These are phyloP conservation scores for Achlya hypogyna DNA, from an alignment of 352 stramenopile species.

Conservation along the genomic window DNA sequence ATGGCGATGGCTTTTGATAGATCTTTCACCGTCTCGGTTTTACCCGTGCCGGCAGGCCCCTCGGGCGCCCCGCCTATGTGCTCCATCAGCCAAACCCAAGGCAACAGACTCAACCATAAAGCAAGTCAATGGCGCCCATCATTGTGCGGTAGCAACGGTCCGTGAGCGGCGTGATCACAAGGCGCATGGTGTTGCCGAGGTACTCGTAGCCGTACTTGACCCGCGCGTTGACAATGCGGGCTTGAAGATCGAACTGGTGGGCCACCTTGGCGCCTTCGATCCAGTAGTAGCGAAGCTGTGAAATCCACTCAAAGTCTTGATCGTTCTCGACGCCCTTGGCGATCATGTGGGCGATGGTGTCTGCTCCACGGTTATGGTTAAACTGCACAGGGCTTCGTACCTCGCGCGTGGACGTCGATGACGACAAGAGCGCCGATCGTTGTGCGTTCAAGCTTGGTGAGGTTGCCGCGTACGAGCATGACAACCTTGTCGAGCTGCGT, in stretches of 20 bases:
- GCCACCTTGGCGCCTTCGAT: conserved; percentile 46
- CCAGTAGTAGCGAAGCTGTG: conserved; percentile 92
- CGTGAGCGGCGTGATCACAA: conserved; percentile 93
- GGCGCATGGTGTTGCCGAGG: conserved; percentile 86
- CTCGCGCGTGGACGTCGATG: conserved; percentile 86
- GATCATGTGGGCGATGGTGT: conserved; percentile 90
- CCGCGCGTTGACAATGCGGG: conserved; percentile 81
- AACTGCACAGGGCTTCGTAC: neutral
- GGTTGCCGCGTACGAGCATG: conserved; percentile 84
- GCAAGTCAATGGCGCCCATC: conserved; percentile 88
- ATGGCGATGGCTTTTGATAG: conserved; percentile 91
- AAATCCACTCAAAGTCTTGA: conserved; percentile 91
- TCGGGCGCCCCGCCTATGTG: conserved; percentile 83
- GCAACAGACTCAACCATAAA: conserved; percentile 70
- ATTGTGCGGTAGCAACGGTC: conserved; percentile 93
- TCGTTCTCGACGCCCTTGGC: conserved; percentile 80
- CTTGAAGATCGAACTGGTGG: conserved; percentile 60
- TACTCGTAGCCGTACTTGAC: conserved; percentile 89
- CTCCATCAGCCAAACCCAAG: conserved; percentile 22
- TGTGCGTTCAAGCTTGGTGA: conserved; percentile 87
- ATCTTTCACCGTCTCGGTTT: conserved; percentile 94
- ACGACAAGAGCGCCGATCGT: conserved; percentile 89
- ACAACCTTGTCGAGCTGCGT: conserved; percentile 84
- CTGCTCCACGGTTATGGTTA: conserved; percentile 10
- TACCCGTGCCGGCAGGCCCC: conserved; percentile 89